phyloP scores from a whole-genome alignment of 306 rosid species.

The Fragaria vesca region DNA sequence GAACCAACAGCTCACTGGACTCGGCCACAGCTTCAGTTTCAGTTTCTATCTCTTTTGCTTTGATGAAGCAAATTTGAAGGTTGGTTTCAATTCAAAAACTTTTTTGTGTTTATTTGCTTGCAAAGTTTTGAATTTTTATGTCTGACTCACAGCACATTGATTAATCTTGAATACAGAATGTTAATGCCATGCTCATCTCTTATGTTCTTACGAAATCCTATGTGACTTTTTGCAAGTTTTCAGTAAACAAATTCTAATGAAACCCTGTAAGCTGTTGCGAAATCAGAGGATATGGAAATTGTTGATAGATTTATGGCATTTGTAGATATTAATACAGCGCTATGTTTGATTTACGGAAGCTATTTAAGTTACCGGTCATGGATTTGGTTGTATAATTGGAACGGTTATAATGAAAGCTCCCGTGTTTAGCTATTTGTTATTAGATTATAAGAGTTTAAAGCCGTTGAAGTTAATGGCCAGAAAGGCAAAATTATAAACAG shows the following conservation, averaged over 20 bases:
- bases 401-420: not conserved
- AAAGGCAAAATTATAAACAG: not conserved
- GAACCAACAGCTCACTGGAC: constrained; percentile 14
- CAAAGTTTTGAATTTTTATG: not conserved
- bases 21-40: constrained; percentile 24
- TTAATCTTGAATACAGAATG: not conserved
- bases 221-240: not conserved
- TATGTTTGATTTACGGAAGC: not conserved
- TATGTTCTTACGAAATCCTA: not conserved
- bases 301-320: not conserved
- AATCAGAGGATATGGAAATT: not conserved
- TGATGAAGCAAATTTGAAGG: constrained; percentile 39
- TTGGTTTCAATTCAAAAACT: constrained; percentile 13
- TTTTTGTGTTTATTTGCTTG: not conserved
- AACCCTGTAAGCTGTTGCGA: not conserved
- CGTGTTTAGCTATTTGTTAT: not conserved
- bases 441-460: not conserved
- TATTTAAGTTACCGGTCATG: not conserved
- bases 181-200: not conserved
- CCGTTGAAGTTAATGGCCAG: not conserved
- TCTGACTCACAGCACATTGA: not conserved
- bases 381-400: not conserved
- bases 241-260: not conserved
- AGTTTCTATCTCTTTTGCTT: constrained; percentile 14
- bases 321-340: not conserved